Conservation (phyloP, 208 protist genomes). For the Trypanosoma cruzi region DNA sequence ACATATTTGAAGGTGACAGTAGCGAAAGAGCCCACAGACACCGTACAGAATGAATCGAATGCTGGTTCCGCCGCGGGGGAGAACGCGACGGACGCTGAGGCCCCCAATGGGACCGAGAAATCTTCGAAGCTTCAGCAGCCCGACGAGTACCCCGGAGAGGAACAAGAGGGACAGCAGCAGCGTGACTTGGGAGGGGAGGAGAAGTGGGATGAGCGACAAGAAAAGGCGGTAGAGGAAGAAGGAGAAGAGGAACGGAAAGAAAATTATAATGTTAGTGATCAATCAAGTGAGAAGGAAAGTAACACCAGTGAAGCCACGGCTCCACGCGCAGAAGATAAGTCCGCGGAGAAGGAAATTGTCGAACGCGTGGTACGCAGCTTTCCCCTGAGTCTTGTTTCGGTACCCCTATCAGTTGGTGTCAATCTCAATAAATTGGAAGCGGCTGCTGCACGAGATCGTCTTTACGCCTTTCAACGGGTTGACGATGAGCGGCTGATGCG, state of each 20-base stretch:
- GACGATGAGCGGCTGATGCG: constrained; percentile 50
- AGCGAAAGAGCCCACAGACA: not conserved
- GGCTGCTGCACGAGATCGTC: constrained; percentile 24
- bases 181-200: not conserved
- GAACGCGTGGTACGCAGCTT: constrained; percentile 15
- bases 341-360: not conserved
- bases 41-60: not conserved
- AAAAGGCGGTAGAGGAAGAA: not conserved
- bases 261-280: not conserved
- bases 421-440: constrained; percentile 49
- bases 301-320: not conserved
- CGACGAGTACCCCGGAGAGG: not conserved
- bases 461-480: constrained; percentile 43
- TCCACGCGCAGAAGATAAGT: not conserved
- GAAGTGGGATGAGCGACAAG: not conserved
- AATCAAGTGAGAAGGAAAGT: not conserved
- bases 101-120: not conserved
- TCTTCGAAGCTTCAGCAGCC: not conserved
- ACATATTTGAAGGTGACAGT: constrained; percentile 23
- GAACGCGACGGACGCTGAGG: not conserved
- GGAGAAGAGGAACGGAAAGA: constrained; percentile 6
- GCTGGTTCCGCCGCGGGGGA: not conserved
- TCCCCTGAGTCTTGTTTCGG: constrained; percentile 4
- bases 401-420: constrained; percentile 5
- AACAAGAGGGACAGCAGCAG: not conserved